Conservation (phyloP, 1,139 yeast species). For the Hyphopichia burtonii region DNA sequence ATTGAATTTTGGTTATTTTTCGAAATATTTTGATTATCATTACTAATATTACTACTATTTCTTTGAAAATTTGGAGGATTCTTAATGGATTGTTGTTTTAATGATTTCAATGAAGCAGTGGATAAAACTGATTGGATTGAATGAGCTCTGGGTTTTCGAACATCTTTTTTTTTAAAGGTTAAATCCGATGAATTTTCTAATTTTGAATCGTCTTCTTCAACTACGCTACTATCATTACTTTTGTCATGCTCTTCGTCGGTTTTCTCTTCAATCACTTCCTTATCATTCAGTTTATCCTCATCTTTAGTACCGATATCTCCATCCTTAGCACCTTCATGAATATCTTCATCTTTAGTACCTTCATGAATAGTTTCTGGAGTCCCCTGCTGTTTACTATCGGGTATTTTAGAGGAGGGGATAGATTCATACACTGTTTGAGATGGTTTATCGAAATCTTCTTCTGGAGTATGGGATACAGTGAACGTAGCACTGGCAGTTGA, state of each 20-base stretch:
- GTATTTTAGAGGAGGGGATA: background rate
- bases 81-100: conserved; percentile 29
- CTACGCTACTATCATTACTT: background rate
- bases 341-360: background rate
- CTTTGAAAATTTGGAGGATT: conserved; percentile 14
- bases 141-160: conserved; percentile 53
- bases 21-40: conserved; percentile 10
- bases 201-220: conserved; percentile 2
- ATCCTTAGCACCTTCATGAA: too few species aligned
- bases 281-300: too few species aligned
- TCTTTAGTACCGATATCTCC: too few species aligned
- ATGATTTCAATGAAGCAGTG: conserved; percentile 55
- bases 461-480: background rate
- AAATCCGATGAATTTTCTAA: conserved; percentile 21
- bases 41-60: conserved; percentile 23
- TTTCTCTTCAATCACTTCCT: background rate
- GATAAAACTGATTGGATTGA: conserved; percentile 67
- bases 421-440: background rate
- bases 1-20: conserved; percentile 8
- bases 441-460: background rate
- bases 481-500: background rate
- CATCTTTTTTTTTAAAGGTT: conserved; percentile 53
- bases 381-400: background rate
- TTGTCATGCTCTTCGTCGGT: background rate
- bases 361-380: background rate